Conservation (phyloP, 2,329 filamentous ascomycete genomes). For the Graphilbum sp. region DNA sequence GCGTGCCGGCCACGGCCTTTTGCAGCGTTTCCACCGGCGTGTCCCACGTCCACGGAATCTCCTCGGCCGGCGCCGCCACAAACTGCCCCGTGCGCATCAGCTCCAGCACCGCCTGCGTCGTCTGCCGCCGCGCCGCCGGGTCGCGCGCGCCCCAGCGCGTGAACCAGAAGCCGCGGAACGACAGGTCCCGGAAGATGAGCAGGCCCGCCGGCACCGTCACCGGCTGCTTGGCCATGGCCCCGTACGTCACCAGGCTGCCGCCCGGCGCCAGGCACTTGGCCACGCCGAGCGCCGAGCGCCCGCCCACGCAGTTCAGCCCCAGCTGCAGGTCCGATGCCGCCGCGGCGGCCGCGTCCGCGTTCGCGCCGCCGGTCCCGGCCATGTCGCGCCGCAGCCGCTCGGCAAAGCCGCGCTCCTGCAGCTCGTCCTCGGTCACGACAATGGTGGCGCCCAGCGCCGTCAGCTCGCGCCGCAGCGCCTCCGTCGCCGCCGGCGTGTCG, state of each 20-base stretch:
- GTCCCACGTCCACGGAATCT: constrained; percentile 70
- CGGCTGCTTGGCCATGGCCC: constrained; percentile 84
- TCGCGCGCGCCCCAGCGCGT: constrained; percentile 73
- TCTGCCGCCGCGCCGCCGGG: constrained; percentile 55
- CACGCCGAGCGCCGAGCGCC: constrained; percentile 63
- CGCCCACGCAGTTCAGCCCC: constrained; percentile 86
- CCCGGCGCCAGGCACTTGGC: constrained; percentile 55
- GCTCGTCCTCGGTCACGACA: constrained; percentile 39
- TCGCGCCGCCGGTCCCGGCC: constrained; percentile 22
- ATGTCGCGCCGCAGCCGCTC: constrained; percentile 45
- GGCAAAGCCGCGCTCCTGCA: constrained; percentile 39
- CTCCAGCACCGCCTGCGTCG: constrained; percentile 70
- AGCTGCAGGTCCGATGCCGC: constrained; percentile 43
- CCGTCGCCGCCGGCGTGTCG: constrained; percentile 45
- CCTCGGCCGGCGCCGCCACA: constrained; percentile 65
- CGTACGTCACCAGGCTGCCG: constrained; percentile 78
- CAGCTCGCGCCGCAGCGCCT: constrained; percentile 37
- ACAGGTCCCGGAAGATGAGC: constrained; percentile 84
- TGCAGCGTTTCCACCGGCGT: constrained; percentile 54
- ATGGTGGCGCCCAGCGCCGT: constrained; percentile 36
- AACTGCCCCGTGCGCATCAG: constrained; percentile 64
- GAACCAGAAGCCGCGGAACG: constrained; percentile 89
- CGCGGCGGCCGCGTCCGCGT: no score
- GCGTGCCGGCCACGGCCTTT: constrained; percentile 63
- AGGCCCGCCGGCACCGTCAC: constrained; percentile 65